Evolutionary conservation across 345 rosid genomes (phyloP).

Genomic region (Garcia nutans): DNA sequence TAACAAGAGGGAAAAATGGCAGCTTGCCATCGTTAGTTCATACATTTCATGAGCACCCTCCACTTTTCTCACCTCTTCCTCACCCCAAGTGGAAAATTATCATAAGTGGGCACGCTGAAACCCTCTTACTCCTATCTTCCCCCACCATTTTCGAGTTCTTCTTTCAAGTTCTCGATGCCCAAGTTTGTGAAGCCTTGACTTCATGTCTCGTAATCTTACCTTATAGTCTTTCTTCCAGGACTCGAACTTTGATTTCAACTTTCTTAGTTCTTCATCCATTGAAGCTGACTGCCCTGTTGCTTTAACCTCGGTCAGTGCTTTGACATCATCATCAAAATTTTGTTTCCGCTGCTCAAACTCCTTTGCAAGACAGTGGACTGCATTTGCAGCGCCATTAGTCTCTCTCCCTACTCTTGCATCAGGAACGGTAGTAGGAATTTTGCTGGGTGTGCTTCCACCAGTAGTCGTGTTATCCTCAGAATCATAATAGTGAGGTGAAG

Average conservation of each 20-base stretch:
- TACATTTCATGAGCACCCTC: constrained; percentile 7
- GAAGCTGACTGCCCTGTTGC: constrained; percentile 35
- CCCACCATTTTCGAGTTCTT: constrained; percentile 88
- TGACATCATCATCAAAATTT: constrained; percentile 64
- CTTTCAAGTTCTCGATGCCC: constrained; percentile 47
- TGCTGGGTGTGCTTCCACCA: constrained; percentile 54
- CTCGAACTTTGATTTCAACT: constrained; percentile 64
- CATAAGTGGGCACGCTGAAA: constrained; percentile 1
- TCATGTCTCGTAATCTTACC: constrained; percentile 63
- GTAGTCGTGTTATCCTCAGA: constrained; percentile 67
- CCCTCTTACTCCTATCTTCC: constrained; percentile 40
- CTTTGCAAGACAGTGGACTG: constrained; percentile 52
- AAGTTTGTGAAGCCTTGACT: constrained; percentile 58
- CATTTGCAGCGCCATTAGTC: constrained; percentile 49
- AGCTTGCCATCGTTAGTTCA: neutral
- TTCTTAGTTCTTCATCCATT: constrained; percentile 59
- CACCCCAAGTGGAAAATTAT: neutral
- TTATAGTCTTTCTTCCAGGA: constrained; percentile 90
- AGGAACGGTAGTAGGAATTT: constrained; percentile 32
- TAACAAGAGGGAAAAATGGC: constrained; percentile 14
- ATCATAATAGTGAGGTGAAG: constrained; percentile 61
- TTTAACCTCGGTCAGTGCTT: constrained; percentile 50
- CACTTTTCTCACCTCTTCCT: neutral
- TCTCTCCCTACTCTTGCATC: constrained; percentile 52
- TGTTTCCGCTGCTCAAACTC: constrained; percentile 75